Evolutionary conservation across 106 monocot genomes (phyloP).

Genomic region (Chionographis japonica): DNA sequence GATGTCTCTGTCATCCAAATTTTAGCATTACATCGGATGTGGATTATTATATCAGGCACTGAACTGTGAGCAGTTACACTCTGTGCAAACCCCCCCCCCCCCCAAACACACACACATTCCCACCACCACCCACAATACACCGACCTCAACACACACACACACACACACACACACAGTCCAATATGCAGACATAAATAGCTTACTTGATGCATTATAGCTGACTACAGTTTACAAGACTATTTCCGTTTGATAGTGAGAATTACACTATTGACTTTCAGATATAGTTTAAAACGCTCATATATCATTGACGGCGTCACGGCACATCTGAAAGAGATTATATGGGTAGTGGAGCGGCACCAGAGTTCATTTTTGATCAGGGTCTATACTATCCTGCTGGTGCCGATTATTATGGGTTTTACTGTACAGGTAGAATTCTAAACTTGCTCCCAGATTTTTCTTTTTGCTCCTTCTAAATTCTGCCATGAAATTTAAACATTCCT

Average conservation of each 20-base stretch:
- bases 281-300: conserved; percentile 14
- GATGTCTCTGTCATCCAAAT: no score
- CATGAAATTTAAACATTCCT: not conserved
- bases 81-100: no score
- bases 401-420: conserved; percentile 59
- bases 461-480: not conserved
- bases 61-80: no score
- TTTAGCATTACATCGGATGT: no score
- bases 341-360: conserved; percentile 40
- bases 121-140: no score
- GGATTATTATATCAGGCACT: no score
- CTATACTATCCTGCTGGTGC: conserved; percentile 54
- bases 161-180: no score
- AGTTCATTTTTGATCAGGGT: conserved; percentile 54
- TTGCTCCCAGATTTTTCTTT: not conserved
- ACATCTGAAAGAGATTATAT: conserved; percentile 23
- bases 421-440: conserved; percentile 39
- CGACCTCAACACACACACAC: no score
- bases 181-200: no score
- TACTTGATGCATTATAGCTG: no score
- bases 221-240: not conserved
- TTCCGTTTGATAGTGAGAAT: not conserved
- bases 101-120: no score
- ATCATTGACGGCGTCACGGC: conserved; percentile 16
- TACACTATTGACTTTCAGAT: conserved; percentile 18